Base-by-base conservation (phyloP, 2,329 filamentous ascomycete species). In the Dothistroma septosporum region DNA sequence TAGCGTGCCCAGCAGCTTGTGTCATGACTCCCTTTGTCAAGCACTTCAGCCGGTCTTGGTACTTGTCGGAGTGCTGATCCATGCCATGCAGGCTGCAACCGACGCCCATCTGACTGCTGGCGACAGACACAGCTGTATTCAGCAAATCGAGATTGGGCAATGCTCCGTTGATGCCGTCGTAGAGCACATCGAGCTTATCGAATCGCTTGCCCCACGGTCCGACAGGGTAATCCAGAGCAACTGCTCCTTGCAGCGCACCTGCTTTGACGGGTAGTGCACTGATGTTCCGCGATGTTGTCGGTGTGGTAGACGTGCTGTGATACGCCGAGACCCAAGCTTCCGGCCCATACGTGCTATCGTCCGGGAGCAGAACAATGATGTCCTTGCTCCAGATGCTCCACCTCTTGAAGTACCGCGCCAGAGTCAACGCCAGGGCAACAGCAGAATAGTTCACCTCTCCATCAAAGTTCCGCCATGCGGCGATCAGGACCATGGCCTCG, bases 371-470 rank as follows among this genome's bases (percentile, higher is more conserved):
- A 68, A 99, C 86, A 61, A 99, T 93, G 67, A 99, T 96, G 74
- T 99, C 94, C 76, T 99, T 99, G 61, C 92, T 97, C 94, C 94
- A 99, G 31, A 99, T 82, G 57, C 92, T 97, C 94, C 94, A 99
- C 68, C 90, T 86, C 76, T 95, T 96, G 79, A 99, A 97, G 77
- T 99, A 99, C 66, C 94, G 86, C 31, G 91, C 90, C 67, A 99
- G 77, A 0, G 93, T 92, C 69, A 99, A 78, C 1, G 92, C 87
- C 33, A 99, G 82, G 8, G 92, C 88, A 6, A 99, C 87, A 19
- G 93, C 94, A 63, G 92, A 94, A 65, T 87, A 83, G 76, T 99
- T 99, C 68, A 92, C 77, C 67, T 88, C 83, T 28, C 84, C 87
- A 58, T 91, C 85, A 68, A 90, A 87, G 67, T 92, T 97, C 72